Evolutionary conservation across 2,329 filamentous ascomycete genomes (phyloP).

Genomic region (Fusarium tupiense): DNA sequence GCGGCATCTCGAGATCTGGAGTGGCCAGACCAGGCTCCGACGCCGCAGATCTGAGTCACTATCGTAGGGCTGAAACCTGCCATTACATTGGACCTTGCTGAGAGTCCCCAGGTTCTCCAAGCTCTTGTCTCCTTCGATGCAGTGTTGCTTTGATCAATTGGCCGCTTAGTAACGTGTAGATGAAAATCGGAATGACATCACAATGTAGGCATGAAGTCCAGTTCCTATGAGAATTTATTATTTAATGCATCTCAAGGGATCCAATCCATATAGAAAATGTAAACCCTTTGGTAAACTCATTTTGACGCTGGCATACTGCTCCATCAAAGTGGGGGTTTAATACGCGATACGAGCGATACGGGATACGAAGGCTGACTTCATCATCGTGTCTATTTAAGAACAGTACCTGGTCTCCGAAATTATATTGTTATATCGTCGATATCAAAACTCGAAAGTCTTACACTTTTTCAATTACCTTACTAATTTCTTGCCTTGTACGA

Average conservation of each 20-base stretch:
- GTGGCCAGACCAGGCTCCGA: background rate
- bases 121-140: background rate
- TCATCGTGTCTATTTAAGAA: background rate
- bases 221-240: accelerated
- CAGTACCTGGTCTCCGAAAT: too few species aligned
- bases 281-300: too few species aligned
- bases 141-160: too few species aligned
- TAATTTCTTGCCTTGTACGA: accelerated
- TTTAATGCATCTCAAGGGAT: accelerated
- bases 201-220: background rate
- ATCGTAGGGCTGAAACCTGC: background rate
- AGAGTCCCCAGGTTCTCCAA: background rate
- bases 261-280: too few species aligned
- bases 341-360: background rate
- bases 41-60: background rate
- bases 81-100: too few species aligned
- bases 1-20: background rate
- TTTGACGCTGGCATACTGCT: too few species aligned
- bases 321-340: background rate
- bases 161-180: too few species aligned
- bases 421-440: accelerated
- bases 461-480: accelerated
- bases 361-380: slow-evolving; percentile 48
- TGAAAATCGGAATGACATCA: accelerated
- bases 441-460: too few species aligned